Conservation (phyloP, 1,139 yeast genomes). For the Scheffersomyces cryptocercus region DNA sequence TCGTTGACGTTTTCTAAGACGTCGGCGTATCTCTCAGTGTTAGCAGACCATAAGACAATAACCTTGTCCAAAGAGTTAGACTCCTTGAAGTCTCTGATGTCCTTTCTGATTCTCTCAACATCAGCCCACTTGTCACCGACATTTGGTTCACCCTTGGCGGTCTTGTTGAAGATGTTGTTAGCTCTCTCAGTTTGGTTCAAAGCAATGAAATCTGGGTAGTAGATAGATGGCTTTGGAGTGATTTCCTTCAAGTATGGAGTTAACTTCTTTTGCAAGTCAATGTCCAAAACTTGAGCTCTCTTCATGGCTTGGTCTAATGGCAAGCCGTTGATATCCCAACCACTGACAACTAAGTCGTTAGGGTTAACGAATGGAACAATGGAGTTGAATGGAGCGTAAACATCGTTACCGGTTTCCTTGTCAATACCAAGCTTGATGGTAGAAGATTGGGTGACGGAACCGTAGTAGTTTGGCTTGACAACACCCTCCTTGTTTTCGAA, state of each 20-base stretch:
- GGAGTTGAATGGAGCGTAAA: constrained; percentile 90
- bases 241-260: constrained; percentile 62
- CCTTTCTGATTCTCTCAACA: constrained; percentile 82
- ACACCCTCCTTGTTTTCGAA: constrained; percentile 85
- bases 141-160: constrained; percentile 49
- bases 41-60: constrained; percentile 94
- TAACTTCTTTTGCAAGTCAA: constrained; percentile 78
- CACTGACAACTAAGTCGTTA: constrained; percentile 85
- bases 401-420: constrained; percentile 70
- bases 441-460: constrained; percentile 94
- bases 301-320: constrained; percentile 77
- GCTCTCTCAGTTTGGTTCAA: constrained; percentile 93
- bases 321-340: constrained; percentile 88
- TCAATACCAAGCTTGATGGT: constrained; percentile 91
- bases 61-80: constrained; percentile 80
- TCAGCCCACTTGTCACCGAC: constrained; percentile 81
- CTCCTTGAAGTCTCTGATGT: constrained; percentile 76
- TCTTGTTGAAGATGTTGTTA: constrained; percentile 73
- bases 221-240: constrained; percentile 79
- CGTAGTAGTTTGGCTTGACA: constrained; percentile 83
- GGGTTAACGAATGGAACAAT: constrained; percentile 88
- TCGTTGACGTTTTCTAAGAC: constrained; percentile 81
- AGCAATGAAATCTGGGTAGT: constrained; percentile 96
- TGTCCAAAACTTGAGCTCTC: constrained; percentile 86
- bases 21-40: constrained; percentile 91